Evolutionary conservation across 208 protist species (phyloP).

Genomic region (Leishmania arabica): DNA sequence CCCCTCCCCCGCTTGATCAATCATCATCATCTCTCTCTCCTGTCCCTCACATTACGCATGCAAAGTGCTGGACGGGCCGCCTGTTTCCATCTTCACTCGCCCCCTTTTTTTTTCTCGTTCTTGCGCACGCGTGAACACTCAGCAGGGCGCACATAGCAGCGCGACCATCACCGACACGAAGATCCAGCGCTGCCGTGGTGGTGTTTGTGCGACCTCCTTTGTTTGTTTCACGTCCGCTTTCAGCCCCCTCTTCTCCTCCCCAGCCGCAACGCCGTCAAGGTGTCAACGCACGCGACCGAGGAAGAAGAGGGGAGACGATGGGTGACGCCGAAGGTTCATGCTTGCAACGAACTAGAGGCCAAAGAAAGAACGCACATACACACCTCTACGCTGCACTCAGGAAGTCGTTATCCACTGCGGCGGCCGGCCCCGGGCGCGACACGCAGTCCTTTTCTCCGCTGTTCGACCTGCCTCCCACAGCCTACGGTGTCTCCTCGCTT

Average conservation of each 20-base stretch:
- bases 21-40: too few species aligned
- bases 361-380: neutral
- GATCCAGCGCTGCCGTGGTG: neutral
- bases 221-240: neutral
- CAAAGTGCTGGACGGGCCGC: neutral
- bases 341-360: neutral
- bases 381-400: neutral
- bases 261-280: neutral
- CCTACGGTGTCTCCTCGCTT: neutral
- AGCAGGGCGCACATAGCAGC: neutral
- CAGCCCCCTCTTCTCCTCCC: neutral
- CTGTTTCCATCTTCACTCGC: neutral
- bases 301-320: neutral
- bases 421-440: neutral
- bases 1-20: neutral
- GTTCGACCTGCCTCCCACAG: neutral
- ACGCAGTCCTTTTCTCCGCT: neutral
- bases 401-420: neutral
- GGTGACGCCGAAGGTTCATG: neutral
- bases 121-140: neutral
- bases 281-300: neutral
- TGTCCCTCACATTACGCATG: neutral
- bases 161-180: neutral
- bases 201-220: neutral
- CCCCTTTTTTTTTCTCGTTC: neutral